These are phyloP conservation scores for Aspergillus glaucus DNA, from an alignment of 2,329 filamentous ascomycete species.

Conservation along the genomic window DNA sequence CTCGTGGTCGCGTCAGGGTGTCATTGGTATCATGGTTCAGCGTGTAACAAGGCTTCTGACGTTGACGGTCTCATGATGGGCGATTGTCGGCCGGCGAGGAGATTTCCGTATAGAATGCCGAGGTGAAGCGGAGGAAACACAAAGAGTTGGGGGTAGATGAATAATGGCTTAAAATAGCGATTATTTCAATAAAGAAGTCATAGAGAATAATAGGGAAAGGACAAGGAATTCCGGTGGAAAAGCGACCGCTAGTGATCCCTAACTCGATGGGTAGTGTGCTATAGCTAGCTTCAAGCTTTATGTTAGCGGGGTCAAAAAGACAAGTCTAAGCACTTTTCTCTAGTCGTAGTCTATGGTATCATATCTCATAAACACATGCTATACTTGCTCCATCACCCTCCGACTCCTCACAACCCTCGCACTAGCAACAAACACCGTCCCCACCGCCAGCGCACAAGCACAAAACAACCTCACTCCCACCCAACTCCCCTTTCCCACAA, in stretches of 20 bases:
- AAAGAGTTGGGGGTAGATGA: background rate
- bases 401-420: background rate
- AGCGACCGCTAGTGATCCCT: too few relatives aligned
- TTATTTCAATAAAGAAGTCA: too few relatives aligned
- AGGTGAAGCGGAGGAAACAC: background rate
- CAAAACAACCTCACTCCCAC: background rate
- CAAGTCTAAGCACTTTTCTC: too few relatives aligned
- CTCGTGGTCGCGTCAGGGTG: background rate
- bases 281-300: too few relatives aligned
- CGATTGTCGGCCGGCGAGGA: background rate
- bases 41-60: background rate
- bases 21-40: background rate
- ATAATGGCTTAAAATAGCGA: background rate
- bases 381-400: background rate
- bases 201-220: too few relatives aligned
- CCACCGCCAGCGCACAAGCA: background rate
- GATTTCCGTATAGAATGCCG: background rate
- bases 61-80: background rate
- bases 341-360: too few relatives aligned
- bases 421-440: background rate
- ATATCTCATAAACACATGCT: background rate
- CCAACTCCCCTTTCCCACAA: slow-evolving; percentile 3
- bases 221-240: too few relatives aligned
- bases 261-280: too few relatives aligned
- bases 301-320: too few relatives aligned